A percentile compares a stretch with the other conserved stretches of the same genome.
Conservation (phyloP, 768 basidiomycete species). For the Leucocoprinus leucothites region DNA sequence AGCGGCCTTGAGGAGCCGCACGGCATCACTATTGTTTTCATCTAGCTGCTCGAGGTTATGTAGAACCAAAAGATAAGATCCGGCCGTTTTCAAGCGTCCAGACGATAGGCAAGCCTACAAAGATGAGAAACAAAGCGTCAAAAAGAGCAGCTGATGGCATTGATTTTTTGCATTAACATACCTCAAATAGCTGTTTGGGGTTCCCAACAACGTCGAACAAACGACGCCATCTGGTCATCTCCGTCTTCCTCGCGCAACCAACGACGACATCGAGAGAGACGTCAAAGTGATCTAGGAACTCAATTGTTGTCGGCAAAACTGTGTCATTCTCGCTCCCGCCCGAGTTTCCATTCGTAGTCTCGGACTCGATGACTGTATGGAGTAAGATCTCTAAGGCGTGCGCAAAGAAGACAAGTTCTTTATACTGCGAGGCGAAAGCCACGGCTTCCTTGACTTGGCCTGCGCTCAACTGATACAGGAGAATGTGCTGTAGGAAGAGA, state of each 20-base stretch:
- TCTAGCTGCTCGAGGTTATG: slow-evolving; percentile 92
- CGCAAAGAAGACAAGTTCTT: slow-evolving; percentile 86
- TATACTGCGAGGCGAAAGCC: slow-evolving; percentile 81
- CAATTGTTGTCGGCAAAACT: slow-evolving; percentile 67
- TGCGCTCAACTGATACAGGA: slow-evolving; percentile 76
- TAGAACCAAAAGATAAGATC: slow-evolving; percentile 89
- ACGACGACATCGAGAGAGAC: slow-evolving; percentile 90
- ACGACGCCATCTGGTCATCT: slow-evolving; percentile 85
- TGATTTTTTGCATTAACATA: slow-evolving; percentile 23
- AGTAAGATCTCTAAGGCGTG: slow-evolving; percentile 94
- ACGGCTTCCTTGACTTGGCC: slow-evolving; percentile 73
- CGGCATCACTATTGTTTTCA: slow-evolving; percentile 73
- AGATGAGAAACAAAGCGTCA: slow-evolving; percentile 1
- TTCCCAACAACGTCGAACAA: slow-evolving; percentile 90
- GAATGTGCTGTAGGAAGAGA: slow-evolving; percentile 89
- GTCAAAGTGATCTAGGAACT: slow-evolving; percentile 95
- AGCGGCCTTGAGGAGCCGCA: slow-evolving; percentile 75
- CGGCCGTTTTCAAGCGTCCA: slow-evolving; percentile 79
- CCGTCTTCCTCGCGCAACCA: slow-evolving; percentile 94
- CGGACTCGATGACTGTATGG: slow-evolving; percentile 89
- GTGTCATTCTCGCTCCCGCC: slow-evolving; percentile 30
- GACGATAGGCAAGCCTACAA: slow-evolving; percentile 69
- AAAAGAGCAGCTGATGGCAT: background rate
- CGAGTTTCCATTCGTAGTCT: slow-evolving; percentile 40
- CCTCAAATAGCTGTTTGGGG: slow-evolving; percentile 90